phyloP scores from a whole-genome alignment of 2,329 filamentous ascomycete species.

The Clonostachys rosea region DNA sequence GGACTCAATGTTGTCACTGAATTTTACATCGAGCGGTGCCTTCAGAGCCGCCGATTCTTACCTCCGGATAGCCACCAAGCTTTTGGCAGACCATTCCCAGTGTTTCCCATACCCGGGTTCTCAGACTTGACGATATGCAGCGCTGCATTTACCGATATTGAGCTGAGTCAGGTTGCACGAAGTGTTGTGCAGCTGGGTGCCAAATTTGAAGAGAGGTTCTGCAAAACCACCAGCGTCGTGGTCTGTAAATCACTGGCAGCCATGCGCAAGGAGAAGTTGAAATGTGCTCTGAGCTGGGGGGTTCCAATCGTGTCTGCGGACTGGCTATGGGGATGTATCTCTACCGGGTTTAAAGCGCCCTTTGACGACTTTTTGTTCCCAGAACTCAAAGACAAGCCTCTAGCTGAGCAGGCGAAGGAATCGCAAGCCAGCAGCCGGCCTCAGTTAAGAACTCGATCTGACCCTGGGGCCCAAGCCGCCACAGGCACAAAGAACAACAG shows the following conservation, averaged over 20 bases:
- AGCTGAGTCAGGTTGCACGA: conserved; percentile 80
- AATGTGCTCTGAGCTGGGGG: conserved; percentile 67
- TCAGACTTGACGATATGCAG: conserved; percentile 68
- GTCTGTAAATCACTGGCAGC: conserved; percentile 59
- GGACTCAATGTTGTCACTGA: conserved; percentile 64
- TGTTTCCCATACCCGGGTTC: conserved; percentile 68
- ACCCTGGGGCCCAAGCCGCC: neutral
- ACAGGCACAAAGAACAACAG: neutral
- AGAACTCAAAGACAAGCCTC: conserved; percentile 25
- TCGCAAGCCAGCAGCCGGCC: neutral
- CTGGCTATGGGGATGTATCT: conserved; percentile 84
- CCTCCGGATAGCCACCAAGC: conserved; percentile 67
- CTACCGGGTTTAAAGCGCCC: conserved; percentile 42
- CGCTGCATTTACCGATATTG: conserved; percentile 78
- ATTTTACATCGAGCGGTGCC: conserved; percentile 88
- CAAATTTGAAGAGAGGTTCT: conserved; percentile 74
- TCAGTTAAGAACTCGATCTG: conserved; percentile 4
- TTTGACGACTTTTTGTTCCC: conserved; percentile 41
- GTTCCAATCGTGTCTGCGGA: conserved; percentile 77
- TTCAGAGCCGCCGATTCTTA: conserved; percentile 70
- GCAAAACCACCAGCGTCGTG: conserved; percentile 67
- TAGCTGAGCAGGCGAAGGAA: too few species aligned
- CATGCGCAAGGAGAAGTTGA: conserved; percentile 70
- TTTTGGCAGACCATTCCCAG: conserved; percentile 71
- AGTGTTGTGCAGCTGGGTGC: conserved; percentile 73